Base-by-base conservation (phyloP, 2,329 filamentous ascomycete genomes). In the Neobulgaria alba region DNA sequence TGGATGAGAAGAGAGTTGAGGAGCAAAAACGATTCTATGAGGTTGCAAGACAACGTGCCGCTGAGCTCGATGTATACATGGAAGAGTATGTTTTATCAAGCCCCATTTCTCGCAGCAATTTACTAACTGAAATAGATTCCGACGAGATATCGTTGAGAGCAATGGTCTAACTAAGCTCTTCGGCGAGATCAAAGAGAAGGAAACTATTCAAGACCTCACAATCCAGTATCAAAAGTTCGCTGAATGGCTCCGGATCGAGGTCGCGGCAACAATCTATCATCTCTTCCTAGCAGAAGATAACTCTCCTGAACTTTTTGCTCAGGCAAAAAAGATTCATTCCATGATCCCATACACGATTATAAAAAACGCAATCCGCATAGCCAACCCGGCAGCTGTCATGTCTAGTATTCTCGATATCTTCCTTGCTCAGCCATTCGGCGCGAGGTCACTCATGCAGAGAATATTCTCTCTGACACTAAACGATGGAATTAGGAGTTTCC, bases 221-320 rank as follows among this genome's bases (percentile, higher is more conserved):
- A 82, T 93, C 9, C 89, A 96, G 61, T 96, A 96, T 62, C 85
- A 92, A 57, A 98, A 96, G 61, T 96, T 98, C 59, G 90, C 90
- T 14, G 92, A 98, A 62, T 98, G 92, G 92, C 69, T 96, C 37
- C 82, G 92, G 29, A 98, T 98, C 57, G 92, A 98, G 65, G 82
- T 98, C 36, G 92, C 92, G 17, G 92, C 92, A 30, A 95, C 92
- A 16, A 79, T 96, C 44, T 98, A 98, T 59, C 92, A 98, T 61
- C 71, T 98, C 23, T 98, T 98, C 71, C 73, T 98, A 33, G 92
- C 92, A 4, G 92, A 98, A 61, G 92, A 98, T 65, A 98, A 98
- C 62, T 95, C 90, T 0, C 89, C 92, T 1, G 92, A 98, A 58
- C 65, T 98, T 20, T 96, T 96, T 61, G 87, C 88, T 0, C 92